Base-by-base conservation (phyloP, 768 basidiomycete species). In the Leccinum sublutescens region DNA sequence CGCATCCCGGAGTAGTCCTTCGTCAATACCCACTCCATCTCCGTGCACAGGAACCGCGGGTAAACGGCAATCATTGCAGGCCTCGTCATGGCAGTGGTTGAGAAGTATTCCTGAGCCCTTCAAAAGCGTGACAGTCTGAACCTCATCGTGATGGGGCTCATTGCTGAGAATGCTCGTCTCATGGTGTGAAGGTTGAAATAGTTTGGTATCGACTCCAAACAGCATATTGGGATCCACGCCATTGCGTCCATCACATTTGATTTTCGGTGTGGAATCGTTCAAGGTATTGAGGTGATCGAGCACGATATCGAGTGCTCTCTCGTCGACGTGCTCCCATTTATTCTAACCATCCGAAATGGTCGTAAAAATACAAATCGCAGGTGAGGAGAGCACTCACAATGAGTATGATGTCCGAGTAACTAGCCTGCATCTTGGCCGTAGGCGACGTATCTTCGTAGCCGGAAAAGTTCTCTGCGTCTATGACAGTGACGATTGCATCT, bases 371-470 rank as follows among this genome's bases (percentile, higher is more conserved):
- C 25, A 40, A 8, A 54, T n/a, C 25, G 55, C 59, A 49, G 23
- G 2, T 23, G n/a, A 31, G 27, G 36, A 31, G 25, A 19, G 5
- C 12, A 79, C 87, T 59, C 60, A 91, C 91, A 55, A 98, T 83
- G 29, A 98, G 77, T 58, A 98, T 85, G 40, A 95, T 80, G 70
- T 98, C 95, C 3, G 95, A 94, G 71, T 96, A 98, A 68, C 89
- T 89, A n/a, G 95, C 91, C 77, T 93, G 88, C 87, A 96, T 93
- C 70, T 85, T 91, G 21, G 95, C 94, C 1, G 95, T 95, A 0
- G 91, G 88, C 7, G 90, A 93, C 0, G 85, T 88, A 69, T 98
- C 95, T 68, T 97, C 95, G 72, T 97, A 97, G 3, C 95, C 95
- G 14, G 77, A 73, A 71, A 98, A 98, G 73, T 96, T 96, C 74